Base-by-base conservation (phyloP, 2,329 filamentous ascomycete genomes). In the Golovinomyces cichoracearum region DNA sequence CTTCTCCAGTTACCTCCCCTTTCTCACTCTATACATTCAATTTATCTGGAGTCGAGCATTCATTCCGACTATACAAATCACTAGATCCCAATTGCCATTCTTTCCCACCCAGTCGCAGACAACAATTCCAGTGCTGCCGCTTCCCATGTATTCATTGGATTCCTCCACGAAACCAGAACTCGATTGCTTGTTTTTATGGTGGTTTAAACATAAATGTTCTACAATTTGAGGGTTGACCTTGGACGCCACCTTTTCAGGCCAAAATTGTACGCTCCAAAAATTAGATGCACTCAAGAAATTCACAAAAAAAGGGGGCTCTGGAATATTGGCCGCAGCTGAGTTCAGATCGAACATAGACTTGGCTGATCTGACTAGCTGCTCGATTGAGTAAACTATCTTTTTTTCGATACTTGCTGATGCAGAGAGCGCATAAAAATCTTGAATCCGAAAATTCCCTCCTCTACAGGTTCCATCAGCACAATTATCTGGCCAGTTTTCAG, bases 41-140 rank as follows among this genome's bases (percentile, higher is more conserved):
- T 50, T 68, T 48, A 71, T 56, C 57, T 75, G 52, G 13, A 78
- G 58, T 53, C 68, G 79, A 22, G 80, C 74, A 61, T 98, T 98
- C 83, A 93, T 86, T 5, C 83, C 86, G 5, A 95, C 78, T 57
- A 94, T 79, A 63, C 83, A 82, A 53, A 78, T 73, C 31, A 92
- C 74, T 49, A 95, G 64, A 65, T 94, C 85, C 88, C 88, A 98
- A 63, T 95, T 81, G 0, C 79, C 85, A 53, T 78, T 71, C 52
- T 77, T 68, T 2, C 90, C 90, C 47, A 94, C 86, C 83, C 83
- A 94, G 63, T 98, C 90, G 52, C 81, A 90, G 23, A 95, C 80
- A 41, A 95, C 77, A 51, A 95, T 76, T 3, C 90, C 90, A 1
- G 86, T 92, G 5, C 76, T 72, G 25, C 80, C 85, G 58, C 84